A percentile compares a stretch with the other conserved stretches of the same genome.
Evolutionary conservation across 768 basidiomycete genomes (phyloP).

Genomic region (Galerina marginata): DNA sequence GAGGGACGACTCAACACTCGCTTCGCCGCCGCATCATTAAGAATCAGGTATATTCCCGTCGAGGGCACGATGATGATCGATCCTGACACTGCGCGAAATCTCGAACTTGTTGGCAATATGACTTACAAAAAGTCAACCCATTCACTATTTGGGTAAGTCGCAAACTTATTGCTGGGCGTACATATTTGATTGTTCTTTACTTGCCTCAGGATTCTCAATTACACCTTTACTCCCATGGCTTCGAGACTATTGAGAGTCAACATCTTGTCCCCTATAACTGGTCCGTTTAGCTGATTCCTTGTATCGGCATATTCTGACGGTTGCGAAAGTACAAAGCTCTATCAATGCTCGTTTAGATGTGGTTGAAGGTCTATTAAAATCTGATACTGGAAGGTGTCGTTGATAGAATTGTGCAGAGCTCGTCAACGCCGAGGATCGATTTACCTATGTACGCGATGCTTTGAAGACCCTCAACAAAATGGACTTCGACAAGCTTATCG

Average conservation of each 20-base stretch:
- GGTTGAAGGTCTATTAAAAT: constrained; percentile 67
- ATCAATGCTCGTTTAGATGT: constrained; percentile 87
- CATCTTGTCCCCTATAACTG: constrained; percentile 81
- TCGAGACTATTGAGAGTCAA: constrained; percentile 78
- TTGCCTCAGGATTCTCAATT: constrained; percentile 64
- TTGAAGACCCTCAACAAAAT: constrained; percentile 76
- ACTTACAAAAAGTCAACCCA: constrained; percentile 67
- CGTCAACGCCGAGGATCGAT: constrained; percentile 75
- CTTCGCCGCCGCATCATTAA: constrained; percentile 72
- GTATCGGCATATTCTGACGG: constrained; percentile 6
- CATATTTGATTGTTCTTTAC: background rate
- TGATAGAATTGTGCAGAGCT: constrained; percentile 55
- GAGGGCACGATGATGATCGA: constrained; percentile 98
- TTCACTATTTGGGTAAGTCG: constrained; percentile 77
- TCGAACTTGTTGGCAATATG: constrained; percentile 88
- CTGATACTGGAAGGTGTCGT: constrained; percentile 1
- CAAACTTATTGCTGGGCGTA: constrained; percentile 6
- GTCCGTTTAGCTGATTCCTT: constrained; percentile 38
- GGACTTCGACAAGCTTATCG: constrained; percentile 89
- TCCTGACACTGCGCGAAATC: constrained; percentile 82
- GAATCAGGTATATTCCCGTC: constrained; percentile 76
- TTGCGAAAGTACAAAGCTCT: constrained; percentile 52
- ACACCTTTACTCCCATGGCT: constrained; percentile 92
- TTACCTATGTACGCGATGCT: constrained; percentile 68
- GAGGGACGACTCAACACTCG: constrained; percentile 72